Evolutionary conservation across 495 filamentous ascomycete genomes (phyloP).

Genomic region (Cercophora samala): DNA sequence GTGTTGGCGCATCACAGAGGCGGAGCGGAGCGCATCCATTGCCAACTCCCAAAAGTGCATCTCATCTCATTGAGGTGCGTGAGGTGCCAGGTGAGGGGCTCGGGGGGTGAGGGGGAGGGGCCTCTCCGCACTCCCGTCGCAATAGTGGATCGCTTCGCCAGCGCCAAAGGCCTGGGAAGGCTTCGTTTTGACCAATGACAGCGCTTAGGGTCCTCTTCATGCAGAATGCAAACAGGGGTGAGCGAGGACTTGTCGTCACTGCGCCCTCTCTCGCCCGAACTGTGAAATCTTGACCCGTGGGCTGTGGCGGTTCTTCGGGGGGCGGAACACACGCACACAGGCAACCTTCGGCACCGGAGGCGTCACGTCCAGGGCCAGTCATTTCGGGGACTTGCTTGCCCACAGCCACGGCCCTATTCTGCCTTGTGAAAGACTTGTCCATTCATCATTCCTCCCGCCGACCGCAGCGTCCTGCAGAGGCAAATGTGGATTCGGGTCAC

Average conservation of each 20-base stretch:
- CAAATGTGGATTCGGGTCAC: background rate
- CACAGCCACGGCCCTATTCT: constrained; percentile 2
- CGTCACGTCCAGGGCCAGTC: background rate
- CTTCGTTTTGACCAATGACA: background rate
- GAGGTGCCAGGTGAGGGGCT: no score
- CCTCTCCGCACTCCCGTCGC: constrained; percentile 10
- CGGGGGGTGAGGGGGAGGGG: constrained; percentile 7
- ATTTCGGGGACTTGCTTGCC: background rate
- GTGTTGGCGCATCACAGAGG: constrained; percentile 13
- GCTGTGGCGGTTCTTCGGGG: constrained; percentile 4
- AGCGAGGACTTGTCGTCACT: constrained; percentile 1
- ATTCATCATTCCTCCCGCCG: background rate
- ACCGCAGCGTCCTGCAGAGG: background rate
- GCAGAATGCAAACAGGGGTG: background rate
- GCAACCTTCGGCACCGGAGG: background rate
- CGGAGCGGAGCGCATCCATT: constrained; percentile 14
- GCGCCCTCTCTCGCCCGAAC: background rate
- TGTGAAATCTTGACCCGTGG: background rate
- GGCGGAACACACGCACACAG: background rate
- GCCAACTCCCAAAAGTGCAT: background rate
- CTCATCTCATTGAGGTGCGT: no score
- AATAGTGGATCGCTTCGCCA: constrained; percentile 14
- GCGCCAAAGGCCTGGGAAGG: constrained; percentile 9
- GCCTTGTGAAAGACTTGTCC: constrained; percentile 1
- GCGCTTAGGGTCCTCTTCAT: background rate